Base-by-base conservation (phyloP, 331 rosid genomes). In the Arachis monticola region DNA sequence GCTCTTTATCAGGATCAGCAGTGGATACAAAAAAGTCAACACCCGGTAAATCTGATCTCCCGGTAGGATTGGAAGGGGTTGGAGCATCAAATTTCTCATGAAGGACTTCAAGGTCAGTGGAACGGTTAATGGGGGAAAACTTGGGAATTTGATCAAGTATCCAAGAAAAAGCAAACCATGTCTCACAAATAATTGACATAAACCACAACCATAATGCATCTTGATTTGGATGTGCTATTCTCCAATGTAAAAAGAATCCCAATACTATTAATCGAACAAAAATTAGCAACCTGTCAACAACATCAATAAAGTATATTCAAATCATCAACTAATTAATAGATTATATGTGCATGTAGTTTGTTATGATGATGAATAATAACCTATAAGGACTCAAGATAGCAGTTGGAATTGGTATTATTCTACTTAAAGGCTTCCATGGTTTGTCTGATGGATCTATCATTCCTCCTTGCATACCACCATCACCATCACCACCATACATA, bases 131-230 rank as follows among this genome's bases (percentile, higher is more conserved):
- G 0, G 94, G 98, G 53, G 69, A 79, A 27, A 93, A 77, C 84
- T 93, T 93, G 1, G 97, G 98, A 57, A 85, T 55, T 57, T 88
- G 94, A 75, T 93, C 98, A 0, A 93, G 91, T 67, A 93, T 35
- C 98, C 98, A 91, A 8, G 98, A 91, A 80, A 89, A 87, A 4
- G 87, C 98, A 69, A 93, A 93, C 98, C 98, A 93, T 67, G 87
- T 27, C 83, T 93, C 98, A 67, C 97, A 93, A 5, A 80, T 10
- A 3, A 91, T 60, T 7, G 98, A 93, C 97, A 89, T 91, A 0
- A 88, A 47, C 98, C 98, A 93, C 52, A 93, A 30, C 98, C 97
- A 93, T 50, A 90, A 8, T 41, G 98, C 98, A 17, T 93, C 93
- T 40, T 75, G 72, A 56, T 93, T 91, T 48, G 98, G 98, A 80